Percentiles rank a stretch among this genome's conserved stretches.
Conservation (phyloP, 139 green algal species). For the Tetradesmus lagerheimii region DNA sequence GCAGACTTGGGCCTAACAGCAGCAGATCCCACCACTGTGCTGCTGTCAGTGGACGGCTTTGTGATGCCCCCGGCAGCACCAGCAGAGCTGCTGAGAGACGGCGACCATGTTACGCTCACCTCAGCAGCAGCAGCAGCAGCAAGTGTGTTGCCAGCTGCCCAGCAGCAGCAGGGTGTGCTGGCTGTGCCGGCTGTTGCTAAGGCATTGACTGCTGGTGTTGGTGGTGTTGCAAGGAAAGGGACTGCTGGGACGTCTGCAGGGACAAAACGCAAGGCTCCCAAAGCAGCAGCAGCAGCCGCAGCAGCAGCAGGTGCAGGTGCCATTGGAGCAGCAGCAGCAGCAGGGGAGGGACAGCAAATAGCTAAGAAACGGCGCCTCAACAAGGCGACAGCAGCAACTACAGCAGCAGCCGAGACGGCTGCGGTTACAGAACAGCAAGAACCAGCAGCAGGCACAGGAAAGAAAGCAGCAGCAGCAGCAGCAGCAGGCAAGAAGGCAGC, state of each 20-base stretch:
- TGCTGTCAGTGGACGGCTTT: conserved; percentile 51
- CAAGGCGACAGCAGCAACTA: neutral
- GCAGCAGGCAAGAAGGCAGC: neutral
- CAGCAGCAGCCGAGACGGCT: neutral
- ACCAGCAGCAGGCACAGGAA: neutral
- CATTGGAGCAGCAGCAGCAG: conserved; percentile 9
- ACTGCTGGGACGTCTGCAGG: neutral
- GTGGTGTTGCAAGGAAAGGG: neutral
- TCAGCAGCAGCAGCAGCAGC: conserved; percentile 13
- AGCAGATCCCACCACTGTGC: neutral
- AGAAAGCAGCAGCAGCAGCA: conserved; percentile 17
- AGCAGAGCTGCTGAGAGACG: conserved; percentile 42
- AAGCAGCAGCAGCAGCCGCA: conserved; percentile 19
- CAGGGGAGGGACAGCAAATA: neutral
- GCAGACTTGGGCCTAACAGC: neutral
- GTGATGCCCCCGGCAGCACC: neutral
- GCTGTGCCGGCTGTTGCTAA: neutral
- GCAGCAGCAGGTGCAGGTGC: neutral
- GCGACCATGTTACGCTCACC: conserved; percentile 33
- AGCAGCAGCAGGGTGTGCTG: neutral
- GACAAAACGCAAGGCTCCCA: neutral
- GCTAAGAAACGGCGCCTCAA: neutral
- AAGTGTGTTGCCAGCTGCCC: neutral
- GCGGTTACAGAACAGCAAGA: neutral
- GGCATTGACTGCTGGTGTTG: neutral